phyloP scores from a whole-genome alignment of 2,329 filamentous ascomycete species.

The Aspergillus sp. region DNA sequence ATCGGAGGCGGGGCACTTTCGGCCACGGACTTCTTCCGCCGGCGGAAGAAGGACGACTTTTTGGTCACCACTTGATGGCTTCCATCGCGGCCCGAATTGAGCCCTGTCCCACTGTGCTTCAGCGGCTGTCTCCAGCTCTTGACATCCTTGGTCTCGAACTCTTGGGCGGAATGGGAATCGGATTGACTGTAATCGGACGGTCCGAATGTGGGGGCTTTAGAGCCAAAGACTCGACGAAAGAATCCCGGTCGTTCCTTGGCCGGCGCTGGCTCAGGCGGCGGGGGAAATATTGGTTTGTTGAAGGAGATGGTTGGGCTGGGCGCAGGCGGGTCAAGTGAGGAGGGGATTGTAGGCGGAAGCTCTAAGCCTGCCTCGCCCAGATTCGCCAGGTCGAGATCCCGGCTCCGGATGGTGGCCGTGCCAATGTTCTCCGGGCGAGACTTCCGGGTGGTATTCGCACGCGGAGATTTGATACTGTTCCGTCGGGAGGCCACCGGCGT shows the following conservation, averaged over 20 bases:
- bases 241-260: conserved; percentile 79
- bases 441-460: conserved; percentile 39
- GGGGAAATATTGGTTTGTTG: conserved; percentile 49
- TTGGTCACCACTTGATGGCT: conserved; percentile 73
- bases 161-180: conserved; percentile 27
- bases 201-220: conserved; percentile 54
- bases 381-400: conserved; percentile 34
- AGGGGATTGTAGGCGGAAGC: conserved; percentile 45
- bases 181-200: conserved; percentile 24
- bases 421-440: conserved; percentile 43
- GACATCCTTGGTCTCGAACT: conserved; percentile 29
- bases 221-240: conserved; percentile 89
- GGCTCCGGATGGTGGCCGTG: conserved; percentile 36
- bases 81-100: conserved; percentile 35
- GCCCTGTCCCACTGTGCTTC: conserved; percentile 26
- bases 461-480: conserved; percentile 48
- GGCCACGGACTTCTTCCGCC: conserved; percentile 84
- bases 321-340: conserved; percentile 52
- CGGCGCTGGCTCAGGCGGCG: conserved; percentile 45
- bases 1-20: conserved; percentile 66
- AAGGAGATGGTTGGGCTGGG: conserved; percentile 57
- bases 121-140: conserved; percentile 32
- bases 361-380: conserved; percentile 32
- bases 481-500: conserved; percentile 41
- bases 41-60: conserved; percentile 88